A percentile compares a stretch with the other conserved stretches of the same genome.
These are phyloP conservation scores for Astrephomene gubernaculifera DNA, from an alignment of 139 green algal species.

Conservation along the genomic window DNA sequence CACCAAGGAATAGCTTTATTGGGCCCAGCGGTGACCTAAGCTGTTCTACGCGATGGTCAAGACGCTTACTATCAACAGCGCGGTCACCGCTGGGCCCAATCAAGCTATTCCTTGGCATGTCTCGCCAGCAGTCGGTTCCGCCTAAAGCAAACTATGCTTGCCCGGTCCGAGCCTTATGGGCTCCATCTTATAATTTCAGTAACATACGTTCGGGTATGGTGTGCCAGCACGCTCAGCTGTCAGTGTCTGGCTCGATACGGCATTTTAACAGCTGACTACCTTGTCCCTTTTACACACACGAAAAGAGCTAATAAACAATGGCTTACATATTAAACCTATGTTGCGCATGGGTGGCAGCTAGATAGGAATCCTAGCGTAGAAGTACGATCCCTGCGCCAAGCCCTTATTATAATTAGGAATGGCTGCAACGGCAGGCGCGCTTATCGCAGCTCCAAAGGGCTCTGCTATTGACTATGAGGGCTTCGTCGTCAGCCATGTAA, in stretches of 20 bases:
- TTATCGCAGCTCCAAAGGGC: not conserved
- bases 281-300: not conserved
- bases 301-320: not conserved
- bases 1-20: slow-evolving; percentile 15
- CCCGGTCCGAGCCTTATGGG: not conserved
- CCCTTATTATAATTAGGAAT: not conserved
- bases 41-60: no score
- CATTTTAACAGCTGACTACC: not conserved
- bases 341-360: not conserved
- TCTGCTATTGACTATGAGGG: not conserved
- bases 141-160: not conserved
- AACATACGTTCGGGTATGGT: not conserved
- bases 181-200: not conserved
- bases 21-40: not conserved
- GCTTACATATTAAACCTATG: not conserved
- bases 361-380: no score
- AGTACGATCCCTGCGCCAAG: no score
- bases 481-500: slow-evolving; percentile 14
- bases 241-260: not conserved
- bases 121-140: not conserved
- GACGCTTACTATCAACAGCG: slow-evolving; percentile 29
- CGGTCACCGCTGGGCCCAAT: not conserved
- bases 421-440: not conserved
- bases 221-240: not conserved
- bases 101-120: slow-evolving; percentile 9